Percentiles rank a stretch among this genome's conserved stretches.
phyloP scores from a whole-genome alignment of 352 stramenopile species.

The Globisporangium spinosum region DNA sequence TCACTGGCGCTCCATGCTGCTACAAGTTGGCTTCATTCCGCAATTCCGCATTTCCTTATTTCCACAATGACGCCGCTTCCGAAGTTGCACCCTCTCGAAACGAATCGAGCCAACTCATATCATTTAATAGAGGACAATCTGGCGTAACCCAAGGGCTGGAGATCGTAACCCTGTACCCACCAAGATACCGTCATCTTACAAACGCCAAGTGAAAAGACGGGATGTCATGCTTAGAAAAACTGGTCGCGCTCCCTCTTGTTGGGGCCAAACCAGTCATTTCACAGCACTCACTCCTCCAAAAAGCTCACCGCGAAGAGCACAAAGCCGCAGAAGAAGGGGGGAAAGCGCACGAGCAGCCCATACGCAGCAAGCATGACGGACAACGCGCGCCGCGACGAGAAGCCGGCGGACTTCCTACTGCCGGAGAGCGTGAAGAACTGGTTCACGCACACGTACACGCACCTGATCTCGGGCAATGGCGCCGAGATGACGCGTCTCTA shows the following conservation, averaged over 20 bases:
- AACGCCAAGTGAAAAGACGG: conserved; percentile 18
- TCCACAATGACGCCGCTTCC: conserved; percentile 1
- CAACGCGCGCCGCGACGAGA: conserved; percentile 64
- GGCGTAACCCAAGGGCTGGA: neutral
- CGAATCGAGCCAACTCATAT: conserved; percentile 6
- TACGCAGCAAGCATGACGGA: conserved; percentile 28
- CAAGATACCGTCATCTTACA: conserved; percentile 20
- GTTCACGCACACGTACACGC: conserved; percentile 87
- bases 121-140: neutral
- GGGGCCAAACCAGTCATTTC: conserved; percentile 51
- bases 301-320: conserved; percentile 14
- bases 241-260: conserved; percentile 13
- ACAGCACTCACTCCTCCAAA: neutral
- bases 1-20: neutral
- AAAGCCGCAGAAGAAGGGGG: conserved; percentile 10
- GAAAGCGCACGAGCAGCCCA: conserved; percentile 6
- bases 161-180: neutral
- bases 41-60: conserved; percentile 10
- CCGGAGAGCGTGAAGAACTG: conserved; percentile 87
- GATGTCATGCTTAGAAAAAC: conserved; percentile 28
- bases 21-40: neutral
- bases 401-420: conserved; percentile 84
- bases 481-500: conserved; percentile 83
- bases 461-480: conserved; percentile 80
- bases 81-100: neutral